phyloP scores from a whole-genome alignment of 169 alveolate genomes.

The Eimeria necatrix region DNA sequence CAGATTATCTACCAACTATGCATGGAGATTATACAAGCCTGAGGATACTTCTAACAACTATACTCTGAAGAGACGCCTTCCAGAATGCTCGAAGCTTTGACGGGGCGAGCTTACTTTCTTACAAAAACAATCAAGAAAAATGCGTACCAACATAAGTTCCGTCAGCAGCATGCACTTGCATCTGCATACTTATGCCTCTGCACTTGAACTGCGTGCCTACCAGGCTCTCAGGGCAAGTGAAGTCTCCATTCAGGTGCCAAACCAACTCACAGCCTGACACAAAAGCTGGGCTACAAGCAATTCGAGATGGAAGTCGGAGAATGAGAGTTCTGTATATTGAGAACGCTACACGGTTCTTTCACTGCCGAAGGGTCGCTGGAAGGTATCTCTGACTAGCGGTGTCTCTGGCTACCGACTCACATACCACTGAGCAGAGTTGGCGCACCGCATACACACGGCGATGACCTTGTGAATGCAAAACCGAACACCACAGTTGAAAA shows the following conservation, averaged over 20 bases:
- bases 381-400: background rate
- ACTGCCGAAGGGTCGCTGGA: no score
- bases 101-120: conserved; percentile 17
- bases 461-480: background rate
- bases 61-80: no score
- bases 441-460: background rate
- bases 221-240: background rate
- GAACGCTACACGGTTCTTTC: no score
- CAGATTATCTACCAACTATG: background rate
- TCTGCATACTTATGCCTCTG: background rate
- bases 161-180: background rate
- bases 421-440: background rate
- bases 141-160: background rate
- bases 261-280: conserved; percentile 13
- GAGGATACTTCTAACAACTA: no score
- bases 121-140: background rate
- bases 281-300: no score
- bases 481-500: background rate
- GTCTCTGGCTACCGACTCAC: background rate
- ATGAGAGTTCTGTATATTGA: no score
- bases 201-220: background rate
- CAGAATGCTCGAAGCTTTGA: background rate
- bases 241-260: conserved; percentile 8
- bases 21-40: no score
- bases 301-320: no score